Evolutionary conservation across 1,284 basidiomycete genomes (phyloP).

Genomic region (Marasmius oreades): DNA sequence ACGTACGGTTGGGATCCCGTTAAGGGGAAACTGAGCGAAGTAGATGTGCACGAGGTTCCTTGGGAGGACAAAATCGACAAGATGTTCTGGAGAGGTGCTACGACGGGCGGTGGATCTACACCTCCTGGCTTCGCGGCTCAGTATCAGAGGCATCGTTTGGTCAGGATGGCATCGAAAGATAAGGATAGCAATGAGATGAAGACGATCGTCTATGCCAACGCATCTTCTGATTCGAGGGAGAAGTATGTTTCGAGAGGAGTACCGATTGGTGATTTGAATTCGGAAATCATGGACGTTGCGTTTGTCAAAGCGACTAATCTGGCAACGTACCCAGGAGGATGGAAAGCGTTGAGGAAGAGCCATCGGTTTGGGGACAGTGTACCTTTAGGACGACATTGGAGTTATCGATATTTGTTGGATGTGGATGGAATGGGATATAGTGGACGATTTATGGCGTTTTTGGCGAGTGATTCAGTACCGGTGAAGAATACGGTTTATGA

Average conservation of each 20-base stretch:
- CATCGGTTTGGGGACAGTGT: constrained; percentile 80
- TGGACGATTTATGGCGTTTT: constrained; percentile 81
- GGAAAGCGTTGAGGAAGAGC: constrained; percentile 59
- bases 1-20: constrained; percentile 89
- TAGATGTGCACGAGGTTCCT: constrained; percentile 79
- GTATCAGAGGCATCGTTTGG: constrained; percentile 89
- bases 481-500: constrained; percentile 88
- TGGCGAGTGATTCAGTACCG: constrained; percentile 86
- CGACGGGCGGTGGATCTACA: constrained; percentile 86
- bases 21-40: constrained; percentile 62
- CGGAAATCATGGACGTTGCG: constrained; percentile 84
- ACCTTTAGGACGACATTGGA: constrained; percentile 84
- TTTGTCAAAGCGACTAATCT: constrained; percentile 78
- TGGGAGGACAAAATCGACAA: constrained; percentile 75
- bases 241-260: constrained; percentile 61
- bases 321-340: constrained; percentile 77
- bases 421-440: constrained; percentile 96
- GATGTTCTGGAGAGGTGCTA: constrained; percentile 87
- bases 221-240: constrained; percentile 56
- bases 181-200: constrained; percentile 38
- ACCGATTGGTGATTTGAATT: constrained; percentile 64
- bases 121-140: constrained; percentile 80
- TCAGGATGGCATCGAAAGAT: constrained; percentile 50
- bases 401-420: constrained; percentile 89
- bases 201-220: constrained; percentile 76